A percentile compares a stretch with the other conserved stretches of the same genome.
These are phyloP conservation scores for Aphanomyces stellatus DNA, from an alignment of 352 stramenopile genomes.

Conservation along the genomic window DNA sequence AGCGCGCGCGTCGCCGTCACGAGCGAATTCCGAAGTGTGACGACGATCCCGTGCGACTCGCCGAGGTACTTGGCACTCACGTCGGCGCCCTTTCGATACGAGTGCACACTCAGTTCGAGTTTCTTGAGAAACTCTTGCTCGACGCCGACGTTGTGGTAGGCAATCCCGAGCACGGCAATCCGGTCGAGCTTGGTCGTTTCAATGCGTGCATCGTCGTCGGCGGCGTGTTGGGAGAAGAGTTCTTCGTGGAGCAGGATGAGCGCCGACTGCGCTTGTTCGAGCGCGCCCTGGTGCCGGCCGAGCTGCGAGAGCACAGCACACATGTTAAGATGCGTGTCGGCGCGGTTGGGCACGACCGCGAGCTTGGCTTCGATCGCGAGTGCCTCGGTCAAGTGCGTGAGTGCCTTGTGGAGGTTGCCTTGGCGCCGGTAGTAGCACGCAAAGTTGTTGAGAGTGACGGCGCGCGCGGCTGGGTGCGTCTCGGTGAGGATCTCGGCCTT, in stretches of 20 bases:
- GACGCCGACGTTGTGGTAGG: conserved; percentile 93
- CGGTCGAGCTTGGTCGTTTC: conserved; percentile 69
- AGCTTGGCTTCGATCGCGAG: conserved; percentile 87
- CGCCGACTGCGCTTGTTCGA: conserved; percentile 88
- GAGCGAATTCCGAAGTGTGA: conserved; percentile 86
- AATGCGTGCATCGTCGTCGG: no score
- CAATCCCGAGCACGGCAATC: conserved; percentile 88
- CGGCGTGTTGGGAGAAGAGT: conserved; percentile 36
- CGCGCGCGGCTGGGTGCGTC: conserved; percentile 60
- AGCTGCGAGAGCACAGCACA: conserved; percentile 91
- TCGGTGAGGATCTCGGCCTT: conserved; percentile 93
- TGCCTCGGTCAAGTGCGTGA: conserved; percentile 88
- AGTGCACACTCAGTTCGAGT: conserved; percentile 82
- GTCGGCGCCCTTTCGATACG: conserved; percentile 90
- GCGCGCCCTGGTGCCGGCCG: conserved; percentile 81
- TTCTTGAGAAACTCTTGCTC: conserved; percentile 94
- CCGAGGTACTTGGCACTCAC: conserved; percentile 79
- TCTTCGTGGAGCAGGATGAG: conserved; percentile 92
- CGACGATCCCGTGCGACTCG: conserved; percentile 83
- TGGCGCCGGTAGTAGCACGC: conserved; percentile 90
- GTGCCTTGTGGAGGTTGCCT: conserved; percentile 84
- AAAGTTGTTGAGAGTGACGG: conserved; percentile 93
- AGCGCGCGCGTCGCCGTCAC: conserved; percentile 70
- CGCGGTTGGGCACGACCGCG: conserved; percentile 80
- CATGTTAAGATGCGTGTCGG: conserved; percentile 93